Base-by-base conservation (phyloP, 805 yeast genomes). In the Starmerella stellata region DNA sequence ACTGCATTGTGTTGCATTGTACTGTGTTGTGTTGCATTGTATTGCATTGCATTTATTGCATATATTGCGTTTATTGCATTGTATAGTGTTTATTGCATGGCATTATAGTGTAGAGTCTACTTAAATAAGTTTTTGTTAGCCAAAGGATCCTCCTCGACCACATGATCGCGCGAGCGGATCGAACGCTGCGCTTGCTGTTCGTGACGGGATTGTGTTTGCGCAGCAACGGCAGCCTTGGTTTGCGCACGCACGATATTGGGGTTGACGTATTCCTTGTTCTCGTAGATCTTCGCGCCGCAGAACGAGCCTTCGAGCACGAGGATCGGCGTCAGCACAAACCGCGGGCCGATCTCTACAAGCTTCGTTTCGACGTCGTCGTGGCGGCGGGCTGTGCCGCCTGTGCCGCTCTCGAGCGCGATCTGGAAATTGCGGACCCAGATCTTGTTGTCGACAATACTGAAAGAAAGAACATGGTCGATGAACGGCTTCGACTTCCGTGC, bases 251-350 rank as follows among this genome's bases (percentile, higher is more conserved):
- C 87, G 43, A 79, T 74, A 66, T 90, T 90, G 47, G 98, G 98
- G 43, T 94, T 80, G 35, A 90, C 94, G 60, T 80, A 90, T 61
- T 87, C 90, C 65, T 81, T 85, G 65, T 90, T 90, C 55, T 90
- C 96, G 61, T 81, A 90, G 48, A 90, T 83, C 68, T 85, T 82
- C 47, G 96, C 95, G 17, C 98, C 98, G 40, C 95, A 87, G 52
- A 90, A 90, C 1, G 95, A 82, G 36, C 98, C 98, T 64, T 90
- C 96, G 46, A 87, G 68, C 38, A 90, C 74, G 43, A 92, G 75
- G 49, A 90, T 85, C 46, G 78, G 75, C 2, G 96, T 87, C 64
- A 90, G 68, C 25, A 90, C 96, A 48, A 83, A 77, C 59, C 98
- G 72, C 38, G 98, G 98, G 3, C 98, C 98, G 50, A 90, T 82